Evolutionary conservation across 2,329 filamentous ascomycete species (phyloP).

Genomic region (Sarocladiaceae sp.): DNA sequence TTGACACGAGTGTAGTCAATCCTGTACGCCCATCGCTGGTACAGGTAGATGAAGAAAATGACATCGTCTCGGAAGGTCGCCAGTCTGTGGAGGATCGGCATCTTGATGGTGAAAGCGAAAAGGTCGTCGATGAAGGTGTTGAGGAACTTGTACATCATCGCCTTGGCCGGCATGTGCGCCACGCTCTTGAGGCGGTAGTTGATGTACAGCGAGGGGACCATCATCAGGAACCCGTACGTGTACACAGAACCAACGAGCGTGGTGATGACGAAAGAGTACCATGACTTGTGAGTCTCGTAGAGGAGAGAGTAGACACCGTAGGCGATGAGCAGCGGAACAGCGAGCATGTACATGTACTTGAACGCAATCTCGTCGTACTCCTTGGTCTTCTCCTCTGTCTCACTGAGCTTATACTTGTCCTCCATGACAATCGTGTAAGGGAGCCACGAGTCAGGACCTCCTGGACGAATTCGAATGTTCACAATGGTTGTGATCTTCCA

Average conservation of each 20-base stretch:
- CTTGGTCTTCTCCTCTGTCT: slow-evolving; percentile 95
- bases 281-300: slow-evolving; percentile 94
- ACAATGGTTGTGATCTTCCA: slow-evolving; percentile 98
- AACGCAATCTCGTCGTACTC: slow-evolving; percentile 98
- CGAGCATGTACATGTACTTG: slow-evolving; percentile 89
- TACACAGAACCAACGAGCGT: slow-evolving; percentile 95
- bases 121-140: slow-evolving; percentile 99
- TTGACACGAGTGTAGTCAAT: slow-evolving; percentile 89
- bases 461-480: slow-evolving; percentile 72
- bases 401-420: slow-evolving; percentile 92
- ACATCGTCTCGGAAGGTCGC: slow-evolving; percentile 91
- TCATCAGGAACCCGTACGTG: slow-evolving; percentile 98
- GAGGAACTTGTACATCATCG: slow-evolving; percentile 97
- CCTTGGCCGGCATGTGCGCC: slow-evolving; percentile 92
- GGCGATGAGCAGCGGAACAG: slow-evolving; percentile 79
- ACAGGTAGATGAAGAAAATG: slow-evolving; percentile 97
- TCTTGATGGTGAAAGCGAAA: slow-evolving; percentile 99
- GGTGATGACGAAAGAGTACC: slow-evolving; percentile 94
- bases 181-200: slow-evolving; percentile 96
- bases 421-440: slow-evolving; percentile 82
- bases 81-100: slow-evolving; percentile 88
- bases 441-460: slow-evolving; percentile 60
- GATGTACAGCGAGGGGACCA: slow-evolving; percentile 96
- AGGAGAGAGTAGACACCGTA: slow-evolving; percentile 88
- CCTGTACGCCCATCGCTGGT: slow-evolving; percentile 89